Evolutionary conservation across 2,329 filamentous ascomycete species (phyloP).

Genomic region (Emergomyces pasteurianus): DNA sequence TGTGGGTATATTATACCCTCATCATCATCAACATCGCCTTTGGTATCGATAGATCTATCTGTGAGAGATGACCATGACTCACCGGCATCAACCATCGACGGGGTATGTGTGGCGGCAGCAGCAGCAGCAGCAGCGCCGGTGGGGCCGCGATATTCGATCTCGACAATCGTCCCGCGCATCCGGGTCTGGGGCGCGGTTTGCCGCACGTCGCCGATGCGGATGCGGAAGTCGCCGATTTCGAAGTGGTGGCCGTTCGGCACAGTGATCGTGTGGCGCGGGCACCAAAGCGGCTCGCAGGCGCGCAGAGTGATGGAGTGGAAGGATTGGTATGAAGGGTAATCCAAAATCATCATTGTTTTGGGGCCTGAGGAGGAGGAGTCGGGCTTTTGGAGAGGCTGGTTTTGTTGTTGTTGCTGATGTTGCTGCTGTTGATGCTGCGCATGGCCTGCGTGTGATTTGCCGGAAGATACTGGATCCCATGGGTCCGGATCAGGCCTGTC

Average conservation of each 20-base stretch:
- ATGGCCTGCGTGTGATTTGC: background rate
- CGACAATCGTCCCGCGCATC: conserved; percentile 32
- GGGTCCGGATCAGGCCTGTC: conserved; percentile 12
- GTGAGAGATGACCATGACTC: background rate
- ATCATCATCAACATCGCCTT: background rate
- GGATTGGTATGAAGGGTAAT: conserved; percentile 21
- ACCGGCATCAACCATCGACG: background rate
- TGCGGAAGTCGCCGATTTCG: conserved; percentile 32
- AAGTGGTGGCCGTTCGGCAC: conserved; percentile 28
- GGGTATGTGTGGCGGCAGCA: background rate
- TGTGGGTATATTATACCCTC: background rate
- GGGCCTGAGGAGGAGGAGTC: conserved; percentile 2
- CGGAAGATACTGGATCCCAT: conserved; percentile 4
- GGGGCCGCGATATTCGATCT: conserved; percentile 32
- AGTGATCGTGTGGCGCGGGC: conserved; percentile 27
- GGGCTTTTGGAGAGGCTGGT: conserved; percentile 1
- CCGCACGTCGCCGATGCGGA: conserved; percentile 32
- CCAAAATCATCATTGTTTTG: conserved; percentile 30
- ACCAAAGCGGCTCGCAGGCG: conserved; percentile 33
- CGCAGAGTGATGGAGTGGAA: conserved; percentile 31
- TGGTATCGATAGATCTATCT: background rate
- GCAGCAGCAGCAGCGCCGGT: background rate
- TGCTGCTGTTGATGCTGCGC: background rate
- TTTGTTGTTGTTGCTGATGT: background rate
- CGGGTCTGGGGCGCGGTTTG: conserved; percentile 27